A percentile compares a stretch with the other conserved stretches of the same genome.
These are phyloP conservation scores for Penium margaritaceum DNA, from an alignment of 139 green algal species.

Conservation along the genomic window DNA sequence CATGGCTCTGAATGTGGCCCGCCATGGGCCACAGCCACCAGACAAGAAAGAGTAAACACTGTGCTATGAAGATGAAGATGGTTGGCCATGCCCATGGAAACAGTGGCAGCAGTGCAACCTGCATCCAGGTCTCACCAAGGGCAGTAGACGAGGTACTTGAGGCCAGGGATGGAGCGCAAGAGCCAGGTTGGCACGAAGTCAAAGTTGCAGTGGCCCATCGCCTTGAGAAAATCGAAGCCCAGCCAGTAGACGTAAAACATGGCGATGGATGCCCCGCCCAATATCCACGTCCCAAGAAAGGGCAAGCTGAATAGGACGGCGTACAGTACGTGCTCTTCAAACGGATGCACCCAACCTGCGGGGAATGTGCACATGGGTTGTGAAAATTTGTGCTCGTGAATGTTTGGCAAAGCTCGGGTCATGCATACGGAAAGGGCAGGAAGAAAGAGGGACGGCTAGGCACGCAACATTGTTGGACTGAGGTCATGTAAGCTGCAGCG, in stretches of 20 bases:
- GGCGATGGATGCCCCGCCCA: constrained; percentile 40
- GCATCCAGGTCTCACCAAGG: constrained; percentile 49
- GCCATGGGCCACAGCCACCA: no score
- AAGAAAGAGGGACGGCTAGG: no score
- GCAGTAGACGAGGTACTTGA: constrained; percentile 55
- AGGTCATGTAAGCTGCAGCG: no score
- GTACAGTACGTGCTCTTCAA: constrained; percentile 51
- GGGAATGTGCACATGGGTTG: no score
- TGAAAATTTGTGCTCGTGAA: no score
- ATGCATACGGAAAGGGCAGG: no score
- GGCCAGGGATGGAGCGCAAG: constrained; percentile 29
- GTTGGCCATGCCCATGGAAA: no score
- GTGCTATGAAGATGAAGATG: no score
- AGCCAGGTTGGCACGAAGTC: constrained; percentile 49
- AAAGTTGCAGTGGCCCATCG: constrained; percentile 55
- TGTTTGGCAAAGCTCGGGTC: no score
- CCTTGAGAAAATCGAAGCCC: constrained; percentile 52
- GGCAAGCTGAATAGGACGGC: constrained; percentile 53
- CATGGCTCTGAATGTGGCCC: no score
- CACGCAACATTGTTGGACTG: no score
- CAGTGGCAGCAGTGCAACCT: no score
- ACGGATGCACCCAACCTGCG: constrained; percentile 49
- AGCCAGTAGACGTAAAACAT: constrained; percentile 55
- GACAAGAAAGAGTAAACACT: neutral
- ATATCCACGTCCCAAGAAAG: constrained; percentile 47